Evolutionary conservation across 257 asterid species (phyloP).

Genomic region (Paraleonurus japonicus): DNA sequence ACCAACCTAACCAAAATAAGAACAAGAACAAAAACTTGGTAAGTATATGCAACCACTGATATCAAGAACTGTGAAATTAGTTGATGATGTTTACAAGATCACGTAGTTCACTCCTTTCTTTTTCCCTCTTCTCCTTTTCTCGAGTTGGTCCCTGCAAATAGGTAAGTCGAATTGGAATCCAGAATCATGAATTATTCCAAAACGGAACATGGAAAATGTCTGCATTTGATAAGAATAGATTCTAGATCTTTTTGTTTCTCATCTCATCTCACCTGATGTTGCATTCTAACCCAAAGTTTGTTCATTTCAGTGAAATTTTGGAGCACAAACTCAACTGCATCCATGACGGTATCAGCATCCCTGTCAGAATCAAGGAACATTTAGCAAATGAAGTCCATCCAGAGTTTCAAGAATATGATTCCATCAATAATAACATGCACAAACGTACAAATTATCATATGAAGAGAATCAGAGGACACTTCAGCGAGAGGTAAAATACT

Average conservation of each 20-base stretch:
- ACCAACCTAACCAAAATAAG: slow-evolving; percentile 71
- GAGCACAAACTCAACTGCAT: slow-evolving; percentile 96
- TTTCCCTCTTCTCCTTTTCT: slow-evolving; percentile 94
- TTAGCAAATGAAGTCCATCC: slow-evolving; percentile 22
- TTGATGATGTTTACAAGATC: slow-evolving; percentile 71
- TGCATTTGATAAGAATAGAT: slow-evolving; percentile 40
- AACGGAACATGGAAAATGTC: slow-evolving; percentile 30
- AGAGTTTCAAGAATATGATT: slow-evolving; percentile 11
- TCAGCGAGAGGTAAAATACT: background rate
- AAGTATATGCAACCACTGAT: slow-evolving; percentile 24
- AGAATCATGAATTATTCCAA: slow-evolving; percentile 38
- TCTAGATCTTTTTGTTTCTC: slow-evolving; percentile 33
- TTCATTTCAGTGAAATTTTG: slow-evolving; percentile 99
- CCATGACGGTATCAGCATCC: slow-evolving; percentile 85
- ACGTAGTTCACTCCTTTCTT: slow-evolving; percentile 97
- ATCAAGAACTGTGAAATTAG: slow-evolving; percentile 22
- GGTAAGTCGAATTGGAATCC: slow-evolving; percentile 42
- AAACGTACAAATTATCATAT: slow-evolving; percentile 15
- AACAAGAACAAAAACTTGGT: slow-evolving; percentile 30
- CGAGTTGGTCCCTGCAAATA: slow-evolving; percentile 90
- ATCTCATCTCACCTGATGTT: slow-evolving; percentile 85
- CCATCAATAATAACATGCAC: slow-evolving; percentile 11
- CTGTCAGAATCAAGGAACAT: slow-evolving; percentile 41
- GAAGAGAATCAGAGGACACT: background rate
- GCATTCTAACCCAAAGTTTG: slow-evolving; percentile 99